A percentile compares a stretch with the other conserved stretches of the same genome.
Conservation (phyloP, 2,329 filamentous ascomycete genomes). For the Drechslerella stenobrocha region DNA sequence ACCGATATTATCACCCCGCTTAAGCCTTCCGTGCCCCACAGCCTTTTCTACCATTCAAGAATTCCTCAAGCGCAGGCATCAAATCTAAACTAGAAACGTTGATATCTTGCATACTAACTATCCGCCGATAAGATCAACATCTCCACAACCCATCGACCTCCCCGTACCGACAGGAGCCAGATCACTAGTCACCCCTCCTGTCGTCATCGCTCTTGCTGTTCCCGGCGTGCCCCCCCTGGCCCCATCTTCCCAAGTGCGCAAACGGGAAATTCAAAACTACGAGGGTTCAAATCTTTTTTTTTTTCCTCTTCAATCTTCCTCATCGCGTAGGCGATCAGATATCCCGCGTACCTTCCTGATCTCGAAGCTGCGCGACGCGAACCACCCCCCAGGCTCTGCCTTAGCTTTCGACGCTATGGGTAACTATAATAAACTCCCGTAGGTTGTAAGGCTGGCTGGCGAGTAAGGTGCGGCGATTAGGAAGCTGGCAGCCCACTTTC, state of each 20-base stretch:
- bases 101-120: no score
- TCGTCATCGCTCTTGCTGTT: not conserved
- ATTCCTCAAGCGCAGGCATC: no score
- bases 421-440: slow-evolving; percentile 1
- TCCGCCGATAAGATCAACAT: slow-evolving; percentile 9
- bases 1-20: no score
- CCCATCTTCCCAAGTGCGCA: no score
- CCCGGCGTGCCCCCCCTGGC: not conserved
- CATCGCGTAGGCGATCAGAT: not conserved
- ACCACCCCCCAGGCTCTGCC: not conserved
- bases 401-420: no score
- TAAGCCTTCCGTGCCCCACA: no score
- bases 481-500: not conserved
- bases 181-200: no score
- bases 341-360: not conserved
- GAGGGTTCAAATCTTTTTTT: not conserved
- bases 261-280: not conserved
- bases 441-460: not conserved
- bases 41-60: no score
- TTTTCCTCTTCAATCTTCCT: not conserved
- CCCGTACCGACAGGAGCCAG: slow-evolving; percentile 18
- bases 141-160: slow-evolving; percentile 11
- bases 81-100: no score
- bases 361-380: not conserved
- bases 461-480: not conserved